phyloP scores from a whole-genome alignment of 1,284 basidiomycete genomes.

The Malassezia slooffiae region DNA sequence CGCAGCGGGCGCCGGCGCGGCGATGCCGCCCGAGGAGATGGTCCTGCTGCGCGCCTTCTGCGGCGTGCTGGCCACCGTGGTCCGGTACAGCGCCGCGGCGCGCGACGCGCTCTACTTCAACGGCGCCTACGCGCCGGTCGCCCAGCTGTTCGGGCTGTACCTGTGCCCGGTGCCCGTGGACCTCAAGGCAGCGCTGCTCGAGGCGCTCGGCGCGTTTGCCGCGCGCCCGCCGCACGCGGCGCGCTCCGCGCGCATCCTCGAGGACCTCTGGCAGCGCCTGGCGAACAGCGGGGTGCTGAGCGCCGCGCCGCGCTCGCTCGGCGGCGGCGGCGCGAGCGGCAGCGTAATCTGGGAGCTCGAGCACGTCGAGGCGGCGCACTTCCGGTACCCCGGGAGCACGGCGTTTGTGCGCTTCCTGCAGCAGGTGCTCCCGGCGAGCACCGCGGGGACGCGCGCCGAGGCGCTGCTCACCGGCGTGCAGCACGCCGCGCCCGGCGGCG shows the following conservation, averaged over 20 bases:
- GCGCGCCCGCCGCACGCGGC: conserved; percentile 6
- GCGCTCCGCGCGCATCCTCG: conserved; percentile 55
- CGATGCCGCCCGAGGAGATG: conserved; percentile 63
- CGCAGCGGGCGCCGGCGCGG: conserved; percentile 12
- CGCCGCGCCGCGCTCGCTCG: conserved; percentile 50
- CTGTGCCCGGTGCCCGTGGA: conserved; percentile 58
- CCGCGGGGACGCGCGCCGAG: conserved; percentile 4
- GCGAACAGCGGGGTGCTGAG: conserved; percentile 64
- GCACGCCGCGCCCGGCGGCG: conserved; percentile 7
- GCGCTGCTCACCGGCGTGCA: conserved; percentile 18
- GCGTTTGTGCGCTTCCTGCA: conserved; percentile 74
- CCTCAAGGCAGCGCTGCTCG: conserved; percentile 75
- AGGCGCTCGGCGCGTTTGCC: conserved; percentile 68
- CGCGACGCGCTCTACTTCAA: conserved; percentile 68
- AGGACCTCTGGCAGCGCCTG: conserved; percentile 68
- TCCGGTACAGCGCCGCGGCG: conserved; percentile 64
- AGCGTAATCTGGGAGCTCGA: conserved; percentile 57
- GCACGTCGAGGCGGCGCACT: conserved; percentile 67
- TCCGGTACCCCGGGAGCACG: conserved; percentile 72
- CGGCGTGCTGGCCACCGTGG: conserved; percentile 67
- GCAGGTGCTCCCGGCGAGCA: conserved; percentile 51
- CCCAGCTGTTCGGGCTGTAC: conserved; percentile 55
- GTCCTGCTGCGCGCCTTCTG: conserved; percentile 69
- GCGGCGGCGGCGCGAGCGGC: conserved; percentile 3
- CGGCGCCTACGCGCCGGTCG: conserved; percentile 59